Evolutionary conservation across 2,329 filamentous ascomycete genomes (phyloP).

Genomic region (Chrysoporthe puriensis): DNA sequence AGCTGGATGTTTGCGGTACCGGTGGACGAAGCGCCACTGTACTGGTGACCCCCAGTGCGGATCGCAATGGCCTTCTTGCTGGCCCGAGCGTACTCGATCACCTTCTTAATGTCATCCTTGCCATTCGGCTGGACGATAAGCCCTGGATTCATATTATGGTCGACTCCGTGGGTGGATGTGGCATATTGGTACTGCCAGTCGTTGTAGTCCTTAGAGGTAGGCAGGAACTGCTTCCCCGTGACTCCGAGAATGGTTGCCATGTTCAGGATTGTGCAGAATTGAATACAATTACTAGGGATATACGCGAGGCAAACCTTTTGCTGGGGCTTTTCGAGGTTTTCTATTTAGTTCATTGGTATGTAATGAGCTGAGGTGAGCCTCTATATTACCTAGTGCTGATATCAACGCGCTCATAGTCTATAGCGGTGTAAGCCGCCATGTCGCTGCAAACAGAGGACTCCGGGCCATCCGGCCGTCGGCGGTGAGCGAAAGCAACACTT

Average conservation of each 20-base stretch:
- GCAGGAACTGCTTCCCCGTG: conserved; percentile 16
- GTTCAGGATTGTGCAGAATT: background rate
- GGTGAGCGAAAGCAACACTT: background rate
- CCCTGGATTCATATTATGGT: conserved; percentile 48
- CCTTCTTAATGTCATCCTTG: conserved; percentile 46
- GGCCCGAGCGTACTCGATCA: conserved; percentile 46
- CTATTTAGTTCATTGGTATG: background rate
- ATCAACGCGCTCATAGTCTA: background rate
- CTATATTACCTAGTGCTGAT: background rate
- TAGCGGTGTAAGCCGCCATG: background rate
- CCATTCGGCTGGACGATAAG: conserved; percentile 48
- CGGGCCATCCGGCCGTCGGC: background rate
- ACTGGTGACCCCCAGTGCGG: conserved; percentile 53
- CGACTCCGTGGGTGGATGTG: conserved; percentile 44
- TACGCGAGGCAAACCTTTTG: background rate
- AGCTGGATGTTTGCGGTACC: conserved; percentile 49
- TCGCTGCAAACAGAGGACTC: background rate
- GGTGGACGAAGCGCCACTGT: conserved; percentile 53
- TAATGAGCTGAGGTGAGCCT: background rate
- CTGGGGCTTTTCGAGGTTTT: background rate
- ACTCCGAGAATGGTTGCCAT: conserved; percentile 23
- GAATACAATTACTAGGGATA: background rate
- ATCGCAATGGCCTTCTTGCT: conserved; percentile 48
- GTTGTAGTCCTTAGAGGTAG: conserved; percentile 5
- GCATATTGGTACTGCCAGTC: conserved; percentile 49